These are phyloP conservation scores for Castanea crenata DNA, from an alignment of 306 rosid genomes.

Conservation along the genomic window DNA sequence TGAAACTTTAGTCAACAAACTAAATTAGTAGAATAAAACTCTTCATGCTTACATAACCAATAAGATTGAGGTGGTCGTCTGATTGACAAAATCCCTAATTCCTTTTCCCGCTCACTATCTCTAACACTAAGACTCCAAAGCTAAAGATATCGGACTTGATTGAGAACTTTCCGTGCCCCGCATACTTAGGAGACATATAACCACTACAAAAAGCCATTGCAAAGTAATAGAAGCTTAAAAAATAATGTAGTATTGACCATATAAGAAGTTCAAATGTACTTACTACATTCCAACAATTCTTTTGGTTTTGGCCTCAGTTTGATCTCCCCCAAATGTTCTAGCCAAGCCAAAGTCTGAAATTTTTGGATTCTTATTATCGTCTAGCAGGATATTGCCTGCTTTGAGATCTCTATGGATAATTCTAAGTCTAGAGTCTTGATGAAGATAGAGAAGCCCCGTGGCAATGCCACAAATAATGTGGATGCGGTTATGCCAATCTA, in stretches of 20 bases:
- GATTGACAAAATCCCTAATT: conserved; percentile 33
- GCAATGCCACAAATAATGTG: conserved; percentile 22
- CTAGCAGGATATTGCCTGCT: conserved; percentile 49
- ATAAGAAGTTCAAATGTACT: background rate
- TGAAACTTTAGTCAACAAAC: no score
- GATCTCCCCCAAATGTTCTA: conserved; percentile 45
- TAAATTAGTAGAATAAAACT: no score
- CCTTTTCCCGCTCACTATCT: conserved; percentile 51
- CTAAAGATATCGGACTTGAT: conserved; percentile 45
- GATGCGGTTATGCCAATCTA: conserved; percentile 21
- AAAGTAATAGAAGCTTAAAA: background rate
- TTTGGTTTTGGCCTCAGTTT: conserved; percentile 32
- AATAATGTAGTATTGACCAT: background rate
- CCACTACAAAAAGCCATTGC: conserved; percentile 25
- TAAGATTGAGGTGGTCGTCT: conserved; percentile 34
- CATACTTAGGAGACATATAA: conserved; percentile 52
- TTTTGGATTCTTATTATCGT: conserved; percentile 48
- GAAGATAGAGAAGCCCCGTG: conserved; percentile 25
- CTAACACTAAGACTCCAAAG: conserved; percentile 43
- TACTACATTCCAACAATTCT: conserved; percentile 54
- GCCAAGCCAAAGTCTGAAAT: conserved; percentile 66
- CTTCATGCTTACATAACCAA: conserved; percentile 39
- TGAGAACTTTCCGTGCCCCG: conserved; percentile 32
- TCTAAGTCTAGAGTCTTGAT: conserved; percentile 30
- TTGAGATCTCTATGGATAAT: conserved; percentile 45